Evolutionary conservation across 495 filamentous ascomycete species (phyloP), one percentile per base, ranked within the genome.

Genomic region (Zalerion maritima): DNA sequence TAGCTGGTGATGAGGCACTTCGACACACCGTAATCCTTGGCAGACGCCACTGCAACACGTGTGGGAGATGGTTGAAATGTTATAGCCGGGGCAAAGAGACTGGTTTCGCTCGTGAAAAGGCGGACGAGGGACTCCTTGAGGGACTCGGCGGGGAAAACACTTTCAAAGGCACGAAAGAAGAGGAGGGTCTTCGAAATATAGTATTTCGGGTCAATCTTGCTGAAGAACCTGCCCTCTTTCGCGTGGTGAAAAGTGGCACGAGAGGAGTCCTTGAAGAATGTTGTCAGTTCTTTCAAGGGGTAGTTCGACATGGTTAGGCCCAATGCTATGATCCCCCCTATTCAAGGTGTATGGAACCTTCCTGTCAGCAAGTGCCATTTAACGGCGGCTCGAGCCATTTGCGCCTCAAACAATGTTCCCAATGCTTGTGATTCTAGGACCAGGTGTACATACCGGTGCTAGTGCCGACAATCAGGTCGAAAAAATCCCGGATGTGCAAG

Each of bases 41-140:
- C 32, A 14, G 32, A 35, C 9, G 32, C 29, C n/a, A 35, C 32
- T 11, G 24, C 32, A 14, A 35, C 32, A 10, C 32, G 31, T 18
- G 31, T 28, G 10, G 10, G 24, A 14, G 31, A 33, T 3, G 31
- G 14, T 3, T 24, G 31, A 24, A 21, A 25, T 8, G 24, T 11
- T 16, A 33, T 21, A 5, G 23, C 14, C 7, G 31, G 31, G 24
- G 31, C 21, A 16, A 33, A 33, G 14, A 33, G 20, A 24, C 31
- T 33, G 9, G 31, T 26, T 4, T 33, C 21, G 2, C 27, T 11
- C 7, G 18, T 5, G 21, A 33, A 33, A 13, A 33, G 27, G 4
- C 4, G 18, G 9, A 15, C 27, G 13, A 33, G 10, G 14, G 22
- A 13, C 7, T 33, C 11, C n/a, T 18, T 28, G 6, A 33, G 21